Percentiles rank a stretch among this genome's conserved stretches.
phyloP scores from a whole-genome alignment of 2,329 filamentous ascomycete genomes.

The Fusarium setosum region DNA sequence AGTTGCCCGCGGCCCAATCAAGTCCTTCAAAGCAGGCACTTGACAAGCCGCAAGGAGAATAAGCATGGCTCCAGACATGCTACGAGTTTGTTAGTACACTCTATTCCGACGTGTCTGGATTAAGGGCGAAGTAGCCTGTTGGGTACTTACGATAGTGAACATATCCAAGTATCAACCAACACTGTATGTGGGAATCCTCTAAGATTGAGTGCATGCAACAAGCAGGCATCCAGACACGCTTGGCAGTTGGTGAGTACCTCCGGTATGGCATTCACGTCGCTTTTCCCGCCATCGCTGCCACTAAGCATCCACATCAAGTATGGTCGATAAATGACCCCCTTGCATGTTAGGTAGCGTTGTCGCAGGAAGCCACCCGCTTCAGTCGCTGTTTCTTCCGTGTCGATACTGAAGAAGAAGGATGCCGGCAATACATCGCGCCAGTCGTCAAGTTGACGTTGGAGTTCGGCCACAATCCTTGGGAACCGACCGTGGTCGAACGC shows the following conservation, averaged over 20 bases:
- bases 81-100: constrained; percentile 22
- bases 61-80: constrained; percentile 62
- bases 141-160: constrained; percentile 59
- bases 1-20: constrained; percentile 53
- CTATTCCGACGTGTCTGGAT: fast-evolving
- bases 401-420: constrained; percentile 54
- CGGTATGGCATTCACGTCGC: constrained; percentile 39
- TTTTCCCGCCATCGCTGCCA: constrained; percentile 44
- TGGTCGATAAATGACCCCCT: constrained; percentile 63
- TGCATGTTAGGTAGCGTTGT: constrained; percentile 63
- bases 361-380: constrained; percentile 60
- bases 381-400: constrained; percentile 45
- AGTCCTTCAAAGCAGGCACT: constrained; percentile 49
- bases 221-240: constrained; percentile 58
- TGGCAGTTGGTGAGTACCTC: constrained; percentile 56
- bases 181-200: constrained; percentile 61
- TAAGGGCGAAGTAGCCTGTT: fast-evolving
- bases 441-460: constrained; percentile 60
- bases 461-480: constrained; percentile 59
- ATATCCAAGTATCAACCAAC: constrained; percentile 66
- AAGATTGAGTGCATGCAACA: constrained; percentile 61
- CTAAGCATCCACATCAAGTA: constrained; percentile 62
- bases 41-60: constrained; percentile 58
- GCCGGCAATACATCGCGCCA: constrained; percentile 60
- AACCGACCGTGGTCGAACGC: constrained; percentile 58